Percentiles rank a stretch among this genome's conserved stretches.
Evolutionary conservation across 805 yeast species (phyloP).

Genomic region (Starmerella khaoyaiensis): DNA sequence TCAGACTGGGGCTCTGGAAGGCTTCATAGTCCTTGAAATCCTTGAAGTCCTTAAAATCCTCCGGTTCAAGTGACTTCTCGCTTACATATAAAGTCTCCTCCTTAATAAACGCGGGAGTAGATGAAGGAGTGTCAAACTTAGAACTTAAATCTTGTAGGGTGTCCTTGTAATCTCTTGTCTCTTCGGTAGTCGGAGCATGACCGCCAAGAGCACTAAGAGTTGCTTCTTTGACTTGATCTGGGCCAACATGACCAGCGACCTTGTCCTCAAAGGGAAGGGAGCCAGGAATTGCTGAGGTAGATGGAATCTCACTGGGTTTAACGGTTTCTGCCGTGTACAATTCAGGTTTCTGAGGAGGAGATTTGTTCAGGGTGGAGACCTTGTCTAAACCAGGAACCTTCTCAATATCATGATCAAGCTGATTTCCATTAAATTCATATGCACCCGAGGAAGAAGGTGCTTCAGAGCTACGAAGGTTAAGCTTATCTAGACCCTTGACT

Average conservation of each 20-base stretch:
- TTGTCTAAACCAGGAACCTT: slow-evolving; percentile 3
- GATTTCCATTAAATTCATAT: slow-evolving; percentile 3
- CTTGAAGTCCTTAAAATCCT: too few species aligned
- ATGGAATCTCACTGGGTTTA: not conserved
- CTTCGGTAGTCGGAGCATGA: too few species aligned
- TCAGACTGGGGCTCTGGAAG: too few species aligned
- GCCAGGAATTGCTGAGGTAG: slow-evolving; percentile 5
- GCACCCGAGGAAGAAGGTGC: not conserved
- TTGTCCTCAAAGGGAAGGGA: slow-evolving; percentile 8
- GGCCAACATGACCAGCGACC: slow-evolving; percentile 1
- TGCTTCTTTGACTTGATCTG: not conserved
- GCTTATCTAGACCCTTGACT: slow-evolving; percentile 1
- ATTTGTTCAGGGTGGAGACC: not conserved
- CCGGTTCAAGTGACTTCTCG: too few species aligned
- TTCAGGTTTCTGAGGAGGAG: not conserved
- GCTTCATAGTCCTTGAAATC: too few species aligned
- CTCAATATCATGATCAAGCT: slow-evolving; percentile 5
- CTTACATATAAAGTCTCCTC: too few species aligned
- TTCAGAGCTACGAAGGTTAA: not conserved
- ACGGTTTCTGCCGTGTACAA: not conserved
- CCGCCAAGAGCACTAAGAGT: slow-evolving; percentile 5
- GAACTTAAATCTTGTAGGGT: too few species aligned
- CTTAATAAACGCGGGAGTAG: too few species aligned
- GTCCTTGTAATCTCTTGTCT: too few species aligned
- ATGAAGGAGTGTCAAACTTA: too few species aligned